phyloP scores from a whole-genome alignment of 1,139 yeast species.

The Saccharomycopsis hybrid region DNA sequence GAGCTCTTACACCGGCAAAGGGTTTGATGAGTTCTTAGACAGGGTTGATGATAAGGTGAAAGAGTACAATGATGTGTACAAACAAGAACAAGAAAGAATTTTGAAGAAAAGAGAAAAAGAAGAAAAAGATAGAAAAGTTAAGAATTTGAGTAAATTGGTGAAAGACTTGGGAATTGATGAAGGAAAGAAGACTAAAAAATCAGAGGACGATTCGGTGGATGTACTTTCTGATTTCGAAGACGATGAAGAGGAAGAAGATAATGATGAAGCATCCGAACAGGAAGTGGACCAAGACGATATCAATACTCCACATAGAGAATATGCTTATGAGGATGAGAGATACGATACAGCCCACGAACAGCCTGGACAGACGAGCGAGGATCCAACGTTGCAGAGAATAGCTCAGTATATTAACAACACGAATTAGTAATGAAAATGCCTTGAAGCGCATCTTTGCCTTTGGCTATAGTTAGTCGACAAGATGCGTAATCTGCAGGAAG shows the following conservation, averaged over 20 bases:
- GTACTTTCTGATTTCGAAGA: conserved; percentile 68
- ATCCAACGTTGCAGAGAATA: conserved; percentile 17
- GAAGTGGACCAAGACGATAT: conserved; percentile 26
- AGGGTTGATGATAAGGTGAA: conserved; percentile 83
- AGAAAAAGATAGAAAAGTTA: conserved; percentile 66
- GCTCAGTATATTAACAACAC: conserved; percentile 19
- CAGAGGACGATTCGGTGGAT: conserved; percentile 43
- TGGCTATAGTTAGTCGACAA: too few species aligned
- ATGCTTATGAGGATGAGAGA: conserved; percentile 67
- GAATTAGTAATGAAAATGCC: too few species aligned
- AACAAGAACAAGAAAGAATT: conserved; percentile 80
- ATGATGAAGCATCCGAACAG: conserved; percentile 67
- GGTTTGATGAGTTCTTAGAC: conserved; percentile 81
- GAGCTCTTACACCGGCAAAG: conserved; percentile 87
- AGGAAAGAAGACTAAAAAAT: conserved; percentile 17
- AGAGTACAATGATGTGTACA: conserved; percentile 79
- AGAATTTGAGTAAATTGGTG: conserved; percentile 67
- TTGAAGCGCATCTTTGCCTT: too few species aligned
- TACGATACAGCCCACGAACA: conserved; percentile 19
- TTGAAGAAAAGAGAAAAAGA: conserved; percentile 70
- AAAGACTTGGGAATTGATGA: conserved; percentile 65
- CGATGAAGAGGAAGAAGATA: conserved; percentile 50
- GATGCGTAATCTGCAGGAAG: too few species aligned
- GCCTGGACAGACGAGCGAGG: conserved; percentile 9
- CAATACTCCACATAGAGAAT: conserved; percentile 50